Conservation (phyloP, 306 rosid genomes). For the Vachellia collinsii region DNA sequence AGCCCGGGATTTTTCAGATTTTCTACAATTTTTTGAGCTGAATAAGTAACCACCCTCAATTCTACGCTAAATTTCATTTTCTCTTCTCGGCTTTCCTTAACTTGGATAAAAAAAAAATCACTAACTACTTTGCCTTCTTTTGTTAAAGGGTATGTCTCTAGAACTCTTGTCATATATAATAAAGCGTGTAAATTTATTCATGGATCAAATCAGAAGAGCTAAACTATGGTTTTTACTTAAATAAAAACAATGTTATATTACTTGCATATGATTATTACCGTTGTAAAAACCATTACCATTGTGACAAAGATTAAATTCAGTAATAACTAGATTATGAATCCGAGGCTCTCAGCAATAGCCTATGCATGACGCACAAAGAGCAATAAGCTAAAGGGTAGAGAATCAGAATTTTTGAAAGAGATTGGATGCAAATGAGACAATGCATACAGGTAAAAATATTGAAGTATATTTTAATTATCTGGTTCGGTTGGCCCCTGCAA, state of each 20-base stretch:
- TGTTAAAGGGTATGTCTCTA: not conserved
- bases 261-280: too few relatives aligned
- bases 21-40: not conserved
- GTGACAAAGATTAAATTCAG: not conserved
- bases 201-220: not conserved
- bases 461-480: conserved; percentile 22
- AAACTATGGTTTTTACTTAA: not conserved
- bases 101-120: not conserved
- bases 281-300: not conserved
- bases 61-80: not conserved
- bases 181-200: not conserved
- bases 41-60: not conserved
- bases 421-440: not conserved
- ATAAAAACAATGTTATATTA: not conserved
- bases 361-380: not conserved
- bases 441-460: conserved; percentile 11
- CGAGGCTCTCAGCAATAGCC: not conserved
- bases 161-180: not conserved
- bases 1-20: conserved; percentile 2
- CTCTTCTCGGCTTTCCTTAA: not conserved
- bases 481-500: conserved; percentile 30
- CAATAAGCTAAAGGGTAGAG: not conserved
- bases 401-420: not conserved
- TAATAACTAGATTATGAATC: not conserved
- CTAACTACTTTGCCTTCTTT: not conserved